Percentiles rank a stretch among this genome's conserved stretches.
Evolutionary conservation across 2,329 filamentous ascomycete genomes (phyloP).

Genomic region (Dryadomyces quercus-mongolicae): DNA sequence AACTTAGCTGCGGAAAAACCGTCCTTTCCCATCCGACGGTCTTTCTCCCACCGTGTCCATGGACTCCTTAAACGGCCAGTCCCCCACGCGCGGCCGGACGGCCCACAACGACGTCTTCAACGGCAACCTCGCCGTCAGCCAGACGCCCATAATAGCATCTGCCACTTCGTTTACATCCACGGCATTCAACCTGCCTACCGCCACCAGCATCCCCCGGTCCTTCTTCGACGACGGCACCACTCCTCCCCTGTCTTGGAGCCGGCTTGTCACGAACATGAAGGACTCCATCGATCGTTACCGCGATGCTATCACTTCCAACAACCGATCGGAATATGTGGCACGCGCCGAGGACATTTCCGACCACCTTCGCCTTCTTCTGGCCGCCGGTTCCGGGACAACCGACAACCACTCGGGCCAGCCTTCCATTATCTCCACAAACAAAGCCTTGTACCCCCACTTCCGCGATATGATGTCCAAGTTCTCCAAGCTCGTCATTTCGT

Average conservation of each 20-base stretch:
- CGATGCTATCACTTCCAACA: conserved; percentile 72
- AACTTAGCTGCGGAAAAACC: conserved; percentile 28
- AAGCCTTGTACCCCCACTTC: conserved; percentile 92
- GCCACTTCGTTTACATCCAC: conserved; percentile 51
- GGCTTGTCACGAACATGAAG: conserved; percentile 87
- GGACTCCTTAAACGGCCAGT: conserved; percentile 71
- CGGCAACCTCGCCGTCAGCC: conserved; percentile 29
- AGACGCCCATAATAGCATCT: conserved; percentile 40
- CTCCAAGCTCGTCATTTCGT: conserved; percentile 96
- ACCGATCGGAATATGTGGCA: conserved; percentile 81
- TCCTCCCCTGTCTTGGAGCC: conserved; percentile 75
- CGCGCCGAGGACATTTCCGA: conserved; percentile 97
- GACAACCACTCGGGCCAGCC: conserved; percentile 98
- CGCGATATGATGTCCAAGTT: conserved; percentile 99
- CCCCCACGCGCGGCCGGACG: conserved; percentile 29
- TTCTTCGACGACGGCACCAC: conserved; percentile 86
- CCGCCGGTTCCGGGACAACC: conserved; percentile 89
- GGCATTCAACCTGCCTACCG: conserved; percentile 43
- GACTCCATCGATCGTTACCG: conserved; percentile 80
- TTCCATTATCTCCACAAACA: conserved; percentile 98
- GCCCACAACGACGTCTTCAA: conserved; percentile 38
- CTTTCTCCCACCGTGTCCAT: conserved; percentile 81
- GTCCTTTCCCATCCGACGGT: conserved; percentile 52
- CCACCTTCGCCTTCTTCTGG: conserved; percentile 83
- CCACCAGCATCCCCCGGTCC: conserved; percentile 57